Evolutionary conservation across 345 rosid species (phyloP).

Genomic region (Zanthoxylum bungeanum): DNA sequence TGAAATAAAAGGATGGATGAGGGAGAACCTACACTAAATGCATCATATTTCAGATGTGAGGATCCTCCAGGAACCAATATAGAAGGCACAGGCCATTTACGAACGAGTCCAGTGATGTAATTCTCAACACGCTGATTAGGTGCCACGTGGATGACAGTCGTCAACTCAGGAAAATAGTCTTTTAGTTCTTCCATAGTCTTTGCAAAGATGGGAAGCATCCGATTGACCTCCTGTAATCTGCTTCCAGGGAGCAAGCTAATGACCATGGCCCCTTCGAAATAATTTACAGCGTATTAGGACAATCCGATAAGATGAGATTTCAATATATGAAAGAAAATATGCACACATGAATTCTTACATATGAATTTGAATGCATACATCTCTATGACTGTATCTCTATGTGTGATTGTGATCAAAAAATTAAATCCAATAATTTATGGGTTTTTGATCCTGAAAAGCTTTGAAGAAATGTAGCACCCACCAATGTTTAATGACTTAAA

Average conservation of each 20-base stretch:
- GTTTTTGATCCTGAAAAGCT: not conserved
- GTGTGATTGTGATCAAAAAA: not conserved
- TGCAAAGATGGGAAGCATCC: constrained; percentile 83
- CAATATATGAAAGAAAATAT: not conserved
- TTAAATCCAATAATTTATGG: not conserved
- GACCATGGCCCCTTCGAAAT: constrained; percentile 53
- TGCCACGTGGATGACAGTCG: constrained; percentile 68
- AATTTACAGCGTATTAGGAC: not conserved
- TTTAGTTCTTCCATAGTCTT: constrained; percentile 49
- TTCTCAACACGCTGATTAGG: constrained; percentile 68
- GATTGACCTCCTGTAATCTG: constrained; percentile 83
- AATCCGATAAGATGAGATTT: not conserved
- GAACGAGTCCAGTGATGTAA: constrained; percentile 32
- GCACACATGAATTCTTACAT: not conserved
- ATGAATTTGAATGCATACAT: not conserved
- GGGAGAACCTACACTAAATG: constrained; percentile 59
- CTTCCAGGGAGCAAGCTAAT: constrained; percentile 89
- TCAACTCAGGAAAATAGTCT: constrained; percentile 44
- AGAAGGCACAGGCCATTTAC: constrained; percentile 74
- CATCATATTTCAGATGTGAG: constrained; percentile 61
- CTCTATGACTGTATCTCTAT: not conserved
- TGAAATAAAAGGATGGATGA: constrained; percentile 6
- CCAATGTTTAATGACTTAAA: not conserved
- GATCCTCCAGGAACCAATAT: constrained; percentile 69
- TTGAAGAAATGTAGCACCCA: not conserved